Base-by-base conservation (phyloP, 2,329 filamentous ascomycete species). In the Colletotrichum godetiae region DNA sequence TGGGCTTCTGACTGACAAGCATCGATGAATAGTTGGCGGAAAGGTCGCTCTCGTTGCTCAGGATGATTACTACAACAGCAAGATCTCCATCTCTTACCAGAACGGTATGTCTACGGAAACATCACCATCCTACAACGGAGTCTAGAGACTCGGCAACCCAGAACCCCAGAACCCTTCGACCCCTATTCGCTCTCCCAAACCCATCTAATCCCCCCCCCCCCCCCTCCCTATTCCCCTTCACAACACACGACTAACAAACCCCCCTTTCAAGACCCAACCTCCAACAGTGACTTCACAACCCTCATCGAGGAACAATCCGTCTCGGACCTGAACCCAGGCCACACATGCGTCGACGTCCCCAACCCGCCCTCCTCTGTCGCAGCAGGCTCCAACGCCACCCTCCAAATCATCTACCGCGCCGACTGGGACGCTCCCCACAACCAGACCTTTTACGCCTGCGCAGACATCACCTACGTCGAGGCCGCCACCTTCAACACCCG, bases 51-150 rank as follows among this genome's bases (percentile, higher is more conserved):
- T 90, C 15, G 86, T 86, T 19, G 84, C 86, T 19, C 87, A 88
- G 61, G 86, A 89, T 63, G 87, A 90, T 67, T 86, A 87, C 15
- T 89, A 85, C 77, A 82, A 85, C 64, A 79, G 88, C 55, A 83
- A 86, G 53, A 81, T 90, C 53, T 84, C 85, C 56, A 84, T 91
- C 67, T 87, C 89, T 0, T 86, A 87, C 65, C 80, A 78, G n/a
- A 84, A 87, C 68, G 80, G 88, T 88, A 78, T 67, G 83, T 76
- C 37, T 11, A 52, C n/a, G 11, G 27, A 19, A 5, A 22, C 27
- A 13, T 27, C 29, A 5, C 19, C 31, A 27, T 53, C 13, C 52
- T 35, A 11, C 1, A n/a, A n/a, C 15, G 6, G 24, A 15, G 7
- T 19, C 12, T 8, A 10, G 3, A 12, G 13, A 29, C 53, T 56